These are phyloP conservation scores for Leishmania lainsoni DNA, from an alignment of 208 protist species.

Conservation along the genomic window DNA sequence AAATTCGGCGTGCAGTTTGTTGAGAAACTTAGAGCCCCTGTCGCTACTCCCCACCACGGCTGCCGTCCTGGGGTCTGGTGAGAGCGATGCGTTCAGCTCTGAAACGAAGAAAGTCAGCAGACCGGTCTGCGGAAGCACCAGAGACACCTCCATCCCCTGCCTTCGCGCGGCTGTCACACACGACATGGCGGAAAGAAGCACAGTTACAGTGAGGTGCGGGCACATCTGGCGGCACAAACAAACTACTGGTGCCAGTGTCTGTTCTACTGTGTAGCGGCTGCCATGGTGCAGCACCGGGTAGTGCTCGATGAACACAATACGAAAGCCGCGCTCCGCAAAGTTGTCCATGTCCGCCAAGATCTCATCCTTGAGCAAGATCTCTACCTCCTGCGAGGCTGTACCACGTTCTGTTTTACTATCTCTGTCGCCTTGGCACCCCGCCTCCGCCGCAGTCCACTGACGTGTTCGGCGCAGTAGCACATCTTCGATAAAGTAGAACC, in stretches of 20 bases:
- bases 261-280: conserved; percentile 41
- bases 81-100: conserved; percentile 71
- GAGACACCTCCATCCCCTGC: conserved; percentile 44
- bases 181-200: conserved; percentile 80
- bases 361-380: conserved; percentile 12
- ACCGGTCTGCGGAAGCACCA: conserved; percentile 64
- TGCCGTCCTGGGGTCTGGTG: conserved; percentile 49
- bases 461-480: conserved; percentile 38
- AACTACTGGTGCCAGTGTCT: conserved; percentile 47
- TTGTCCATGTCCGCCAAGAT: conserved; percentile 31
- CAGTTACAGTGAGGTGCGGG: conserved; percentile 45
- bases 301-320: conserved; percentile 82
- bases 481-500: conserved; percentile 77
- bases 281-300: conserved; percentile 82
- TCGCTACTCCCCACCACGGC: conserved; percentile 60
- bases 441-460: neutral
- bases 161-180: conserved; percentile 50
- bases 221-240: conserved; percentile 34
- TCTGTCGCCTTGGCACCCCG: conserved; percentile 6
- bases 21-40: conserved; percentile 18
- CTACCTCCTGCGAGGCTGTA: neutral
- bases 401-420: neutral
- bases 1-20: conserved; percentile 36
- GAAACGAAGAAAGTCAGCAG: conserved; percentile 62
- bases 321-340: conserved; percentile 63